Conservation (phyloP, 192 early-diverging fungal genomes). For the Allomyces macrogynus region DNA sequence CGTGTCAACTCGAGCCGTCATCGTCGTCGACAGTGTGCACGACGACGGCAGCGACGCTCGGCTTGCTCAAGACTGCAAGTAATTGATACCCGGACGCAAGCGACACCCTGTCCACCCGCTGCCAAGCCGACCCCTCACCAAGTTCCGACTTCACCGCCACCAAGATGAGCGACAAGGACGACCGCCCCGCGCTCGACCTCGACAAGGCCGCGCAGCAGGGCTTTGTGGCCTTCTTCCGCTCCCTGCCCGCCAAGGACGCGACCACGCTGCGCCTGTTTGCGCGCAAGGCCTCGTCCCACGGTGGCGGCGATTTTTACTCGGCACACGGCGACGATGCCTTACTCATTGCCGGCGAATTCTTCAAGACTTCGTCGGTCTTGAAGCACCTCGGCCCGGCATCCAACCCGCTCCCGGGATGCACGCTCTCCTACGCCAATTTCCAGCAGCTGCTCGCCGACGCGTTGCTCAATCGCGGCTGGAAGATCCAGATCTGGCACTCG, state of each 20-base stretch:
- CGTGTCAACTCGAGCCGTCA: no score
- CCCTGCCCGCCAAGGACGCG: conserved; percentile 7
- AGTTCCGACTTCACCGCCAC: no score
- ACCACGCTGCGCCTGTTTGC: conserved; percentile 26
- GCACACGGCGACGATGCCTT: conserved; percentile 75
- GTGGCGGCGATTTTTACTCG: conserved; percentile 52
- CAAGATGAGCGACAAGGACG: no score
- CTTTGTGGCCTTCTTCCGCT: conserved; percentile 14
- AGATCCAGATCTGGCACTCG: conserved; percentile 61
- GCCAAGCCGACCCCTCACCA: no score
- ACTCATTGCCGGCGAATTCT: conserved; percentile 65
- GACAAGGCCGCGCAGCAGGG: conserved; percentile 15
- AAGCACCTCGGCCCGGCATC: conserved; percentile 49
- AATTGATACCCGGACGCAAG: no score
- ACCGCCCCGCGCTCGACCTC: neutral
- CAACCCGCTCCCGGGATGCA: conserved; percentile 50
- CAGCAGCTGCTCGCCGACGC: conserved; percentile 62
- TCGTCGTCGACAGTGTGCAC: no score
- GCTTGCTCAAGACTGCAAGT: no score
- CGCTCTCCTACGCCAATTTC: conserved; percentile 53
- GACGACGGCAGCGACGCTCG: no score
- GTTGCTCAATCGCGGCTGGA: conserved; percentile 46
- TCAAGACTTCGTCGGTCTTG: conserved; percentile 78
- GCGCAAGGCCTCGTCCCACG: conserved; percentile 7
- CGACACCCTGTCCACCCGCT: no score